phyloP scores from a whole-genome alignment of 1,284 basidiomycete species.

The Phenoliferia sp. region DNA sequence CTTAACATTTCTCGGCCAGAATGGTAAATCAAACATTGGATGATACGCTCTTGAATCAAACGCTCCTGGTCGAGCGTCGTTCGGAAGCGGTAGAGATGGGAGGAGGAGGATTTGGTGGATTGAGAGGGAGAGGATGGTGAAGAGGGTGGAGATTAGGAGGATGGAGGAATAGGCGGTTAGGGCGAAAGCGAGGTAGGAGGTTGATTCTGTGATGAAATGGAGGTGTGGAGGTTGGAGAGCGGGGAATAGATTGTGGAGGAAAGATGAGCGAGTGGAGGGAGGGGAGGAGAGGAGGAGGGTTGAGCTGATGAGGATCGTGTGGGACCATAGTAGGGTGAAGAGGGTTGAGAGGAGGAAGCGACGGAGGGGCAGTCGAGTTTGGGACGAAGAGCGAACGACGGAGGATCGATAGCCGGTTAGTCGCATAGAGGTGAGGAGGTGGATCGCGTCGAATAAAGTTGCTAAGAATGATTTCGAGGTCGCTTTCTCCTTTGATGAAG shows the following conservation, averaged over 20 bases:
- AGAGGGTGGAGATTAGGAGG: not conserved
- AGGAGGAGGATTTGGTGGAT: not conserved
- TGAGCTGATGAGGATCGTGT: not conserved
- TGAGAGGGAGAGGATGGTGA: not conserved
- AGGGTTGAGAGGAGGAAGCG: conserved; percentile 1
- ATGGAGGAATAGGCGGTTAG: not conserved
- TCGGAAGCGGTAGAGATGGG: not conserved
- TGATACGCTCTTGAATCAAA: not conserved
- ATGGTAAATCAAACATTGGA: not conserved
- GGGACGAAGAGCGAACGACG: too few species aligned
- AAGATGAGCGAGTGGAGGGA: not conserved
- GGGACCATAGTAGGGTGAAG: not conserved
- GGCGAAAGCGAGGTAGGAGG: not conserved
- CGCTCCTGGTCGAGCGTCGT: not conserved
- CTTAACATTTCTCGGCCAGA: not conserved
- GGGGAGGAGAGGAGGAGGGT: not conserved
- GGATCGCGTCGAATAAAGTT: not conserved
- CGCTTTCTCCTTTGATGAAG: not conserved
- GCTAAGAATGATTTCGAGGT: not conserved
- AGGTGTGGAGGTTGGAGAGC: not conserved
- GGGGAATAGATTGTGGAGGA: not conserved
- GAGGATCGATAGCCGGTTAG: not conserved
- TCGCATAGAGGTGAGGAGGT: not conserved
- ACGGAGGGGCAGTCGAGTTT: too few species aligned
- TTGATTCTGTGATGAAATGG: not conserved